Conservation (phyloP, 306 rosid genomes). For the Medicago lupulina region DNA sequence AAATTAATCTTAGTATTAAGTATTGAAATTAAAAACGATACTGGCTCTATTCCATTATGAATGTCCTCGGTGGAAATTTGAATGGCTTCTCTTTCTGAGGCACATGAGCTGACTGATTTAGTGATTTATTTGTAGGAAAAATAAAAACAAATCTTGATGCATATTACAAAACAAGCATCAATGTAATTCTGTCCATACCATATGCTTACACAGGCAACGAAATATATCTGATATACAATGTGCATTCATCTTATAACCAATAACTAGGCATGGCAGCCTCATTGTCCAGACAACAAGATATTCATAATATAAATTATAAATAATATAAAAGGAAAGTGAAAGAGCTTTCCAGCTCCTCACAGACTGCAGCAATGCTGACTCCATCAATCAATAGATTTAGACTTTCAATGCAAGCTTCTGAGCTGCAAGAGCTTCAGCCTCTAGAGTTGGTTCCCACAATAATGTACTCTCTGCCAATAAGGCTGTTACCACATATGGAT, state of each 20-base stretch:
- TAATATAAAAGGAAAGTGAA: slow-evolving; percentile 49
- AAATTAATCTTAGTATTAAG: too few species aligned
- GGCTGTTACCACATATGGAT: slow-evolving; percentile 85
- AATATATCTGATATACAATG: slow-evolving; percentile 43
- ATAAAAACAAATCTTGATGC: neutral
- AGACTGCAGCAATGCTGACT: neutral
- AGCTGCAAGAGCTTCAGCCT: slow-evolving; percentile 98
- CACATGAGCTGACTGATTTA: neutral
- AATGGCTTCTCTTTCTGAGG: neutral
- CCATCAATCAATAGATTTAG: slow-evolving; percentile 48
- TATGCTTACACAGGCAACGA: slow-evolving; percentile 43
- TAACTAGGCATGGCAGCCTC: slow-evolving; percentile 47
- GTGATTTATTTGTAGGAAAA: slow-evolving; percentile 19
- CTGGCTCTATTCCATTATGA: too few species aligned
- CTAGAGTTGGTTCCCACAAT: slow-evolving; percentile 94
- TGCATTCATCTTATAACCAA: slow-evolving; percentile 47
- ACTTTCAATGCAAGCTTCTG: slow-evolving; percentile 87
- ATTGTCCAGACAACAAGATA: slow-evolving; percentile 52
- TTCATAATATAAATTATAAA: slow-evolving; percentile 42
- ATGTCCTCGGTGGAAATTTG: too few species aligned
- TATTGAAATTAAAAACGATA: too few species aligned
- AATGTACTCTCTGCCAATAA: slow-evolving; percentile 84
- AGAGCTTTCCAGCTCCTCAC: slow-evolving; percentile 37
- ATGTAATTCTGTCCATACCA: slow-evolving; percentile 38
- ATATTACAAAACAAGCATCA: slow-evolving; percentile 37